phyloP scores from a whole-genome alignment of 441 rosid species.

The Syzygium syzygioides region DNA sequence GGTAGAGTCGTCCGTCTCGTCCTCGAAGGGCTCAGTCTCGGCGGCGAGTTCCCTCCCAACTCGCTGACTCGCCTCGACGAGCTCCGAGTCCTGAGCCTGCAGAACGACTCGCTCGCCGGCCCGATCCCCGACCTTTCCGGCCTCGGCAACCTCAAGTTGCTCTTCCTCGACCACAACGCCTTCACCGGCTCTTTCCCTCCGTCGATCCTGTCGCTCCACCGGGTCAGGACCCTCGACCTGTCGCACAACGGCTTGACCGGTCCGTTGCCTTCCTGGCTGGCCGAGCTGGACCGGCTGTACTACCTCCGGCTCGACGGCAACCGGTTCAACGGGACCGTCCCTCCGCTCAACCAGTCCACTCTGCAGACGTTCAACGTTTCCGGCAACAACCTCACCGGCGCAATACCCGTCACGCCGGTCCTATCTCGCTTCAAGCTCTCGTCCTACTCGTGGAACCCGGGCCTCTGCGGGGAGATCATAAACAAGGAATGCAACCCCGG shows the following conservation, averaged over 20 bases:
- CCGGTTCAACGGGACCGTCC: conserved; percentile 49
- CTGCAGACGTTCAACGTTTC: conserved; percentile 57
- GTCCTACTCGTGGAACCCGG: conserved; percentile 50
- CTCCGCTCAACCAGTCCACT: conserved; percentile 55
- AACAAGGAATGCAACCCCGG: conserved; percentile 44
- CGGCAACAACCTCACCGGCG: conserved; percentile 61
- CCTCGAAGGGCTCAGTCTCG: conserved; percentile 1
- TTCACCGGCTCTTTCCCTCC: conserved; percentile 17
- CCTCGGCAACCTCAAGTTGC: conserved; percentile 13
- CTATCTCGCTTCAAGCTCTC: conserved; percentile 46
- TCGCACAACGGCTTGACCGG: conserved; percentile 26
- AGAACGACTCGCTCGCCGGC: conserved; percentile 16
- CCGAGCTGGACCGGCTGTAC: conserved; percentile 39
- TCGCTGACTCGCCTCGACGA: conserved; percentile 12
- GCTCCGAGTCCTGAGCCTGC: conserved; percentile 15
- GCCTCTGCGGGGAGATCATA: conserved; percentile 74
- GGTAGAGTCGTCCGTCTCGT: conserved; percentile 3
- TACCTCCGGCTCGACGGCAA: conserved; percentile 57
- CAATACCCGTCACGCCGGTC: conserved; percentile 57
- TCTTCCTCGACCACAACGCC: conserved; percentile 16
- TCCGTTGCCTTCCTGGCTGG: conserved; percentile 42
- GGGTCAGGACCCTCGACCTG: conserved; percentile 9
- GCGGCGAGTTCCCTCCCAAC: conserved; percentile 2
- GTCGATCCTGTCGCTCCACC: conserved; percentile 12
- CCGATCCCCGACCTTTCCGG: conserved; percentile 16